A percentile compares a stretch with the other conserved stretches of the same genome.
Conservation (phyloP, 139 green algal species). For the Asterochloris erici region DNA sequence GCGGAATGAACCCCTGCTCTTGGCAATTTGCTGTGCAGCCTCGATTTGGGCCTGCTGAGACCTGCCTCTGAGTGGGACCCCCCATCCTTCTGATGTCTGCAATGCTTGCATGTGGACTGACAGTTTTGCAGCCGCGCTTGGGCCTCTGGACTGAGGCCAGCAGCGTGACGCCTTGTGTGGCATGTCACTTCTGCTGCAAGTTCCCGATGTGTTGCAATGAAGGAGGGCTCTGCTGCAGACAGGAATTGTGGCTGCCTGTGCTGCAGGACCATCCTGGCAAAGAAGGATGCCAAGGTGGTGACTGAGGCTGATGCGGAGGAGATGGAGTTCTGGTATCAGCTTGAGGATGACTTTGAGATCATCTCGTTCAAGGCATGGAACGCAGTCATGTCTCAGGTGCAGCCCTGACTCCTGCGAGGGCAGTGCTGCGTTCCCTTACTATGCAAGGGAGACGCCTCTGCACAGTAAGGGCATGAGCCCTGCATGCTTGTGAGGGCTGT, state of each 20-base stretch:
- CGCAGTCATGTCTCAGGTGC: slow-evolving; percentile 49
- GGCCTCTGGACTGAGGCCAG: not conserved
- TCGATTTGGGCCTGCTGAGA: no score
- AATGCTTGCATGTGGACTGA: not conserved
- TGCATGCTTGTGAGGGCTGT: not conserved
- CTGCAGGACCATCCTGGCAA: slow-evolving; percentile 32
- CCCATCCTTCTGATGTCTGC: not conserved
- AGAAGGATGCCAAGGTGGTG: slow-evolving; percentile 34
- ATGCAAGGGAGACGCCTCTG: not conserved
- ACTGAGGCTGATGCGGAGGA: slow-evolving; percentile 36
- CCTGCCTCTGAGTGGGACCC: not conserved
- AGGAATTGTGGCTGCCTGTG: not conserved
- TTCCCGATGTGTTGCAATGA: slow-evolving; percentile 6
- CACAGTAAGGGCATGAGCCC: not conserved
- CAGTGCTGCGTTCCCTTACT: not conserved
- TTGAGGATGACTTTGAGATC: slow-evolving; percentile 52
- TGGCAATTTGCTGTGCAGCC: no score
- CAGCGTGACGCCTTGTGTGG: not conserved
- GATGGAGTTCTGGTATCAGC: slow-evolving; percentile 48
- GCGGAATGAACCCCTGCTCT: no score
- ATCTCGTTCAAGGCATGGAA: slow-evolving; percentile 57
- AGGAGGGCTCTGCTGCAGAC: not conserved
- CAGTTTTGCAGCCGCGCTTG: not conserved
- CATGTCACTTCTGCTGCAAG: not conserved
- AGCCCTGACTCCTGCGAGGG: not conserved